Conservation (phyloP, 495 filamentous ascomycete species). For the Xylaria scruposa region DNA sequence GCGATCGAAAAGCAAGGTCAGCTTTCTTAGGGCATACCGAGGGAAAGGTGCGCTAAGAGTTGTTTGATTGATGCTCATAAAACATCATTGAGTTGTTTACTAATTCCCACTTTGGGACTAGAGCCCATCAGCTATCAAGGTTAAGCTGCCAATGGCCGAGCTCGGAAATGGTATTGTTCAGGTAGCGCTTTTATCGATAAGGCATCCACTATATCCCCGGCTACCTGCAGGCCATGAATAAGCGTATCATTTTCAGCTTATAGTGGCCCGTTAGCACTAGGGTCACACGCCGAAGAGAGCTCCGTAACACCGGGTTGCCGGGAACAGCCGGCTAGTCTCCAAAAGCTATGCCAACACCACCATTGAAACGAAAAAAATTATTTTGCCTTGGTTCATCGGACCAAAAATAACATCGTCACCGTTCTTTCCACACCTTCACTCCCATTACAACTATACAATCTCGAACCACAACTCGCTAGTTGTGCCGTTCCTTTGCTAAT, state of each 20-base stretch:
- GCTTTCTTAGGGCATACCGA: not conserved
- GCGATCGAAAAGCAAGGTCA: not conserved
- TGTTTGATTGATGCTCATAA: not conserved
- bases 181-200: not conserved
- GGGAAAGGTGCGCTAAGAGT: not conserved
- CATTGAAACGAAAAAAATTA: slow-evolving; percentile 27
- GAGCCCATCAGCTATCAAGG: not conserved
- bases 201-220: not conserved
- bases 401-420: slow-evolving; percentile 25
- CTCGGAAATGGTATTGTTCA: not conserved
- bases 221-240: not conserved
- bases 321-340: slow-evolving; percentile 39
- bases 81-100: slow-evolving; percentile 36
- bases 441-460: slow-evolving; percentile 23
- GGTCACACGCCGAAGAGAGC: slow-evolving; percentile 6
- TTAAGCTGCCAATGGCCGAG: not conserved
- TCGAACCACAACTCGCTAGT: slow-evolving; percentile 39
- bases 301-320: slow-evolving; percentile 41
- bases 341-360: slow-evolving; percentile 14
- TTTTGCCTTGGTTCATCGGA: slow-evolving; percentile 11
- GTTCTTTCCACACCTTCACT: slow-evolving; percentile 47
- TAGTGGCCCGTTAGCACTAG: slow-evolving; percentile 29
- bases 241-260: not conserved
- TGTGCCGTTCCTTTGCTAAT: slow-evolving; percentile 47
- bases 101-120: slow-evolving; percentile 36